Evolutionary conservation across 2,329 filamentous ascomycete species (phyloP), one percentile per base, ranked within the genome.

Genomic region (Didymella glomerata): DNA sequence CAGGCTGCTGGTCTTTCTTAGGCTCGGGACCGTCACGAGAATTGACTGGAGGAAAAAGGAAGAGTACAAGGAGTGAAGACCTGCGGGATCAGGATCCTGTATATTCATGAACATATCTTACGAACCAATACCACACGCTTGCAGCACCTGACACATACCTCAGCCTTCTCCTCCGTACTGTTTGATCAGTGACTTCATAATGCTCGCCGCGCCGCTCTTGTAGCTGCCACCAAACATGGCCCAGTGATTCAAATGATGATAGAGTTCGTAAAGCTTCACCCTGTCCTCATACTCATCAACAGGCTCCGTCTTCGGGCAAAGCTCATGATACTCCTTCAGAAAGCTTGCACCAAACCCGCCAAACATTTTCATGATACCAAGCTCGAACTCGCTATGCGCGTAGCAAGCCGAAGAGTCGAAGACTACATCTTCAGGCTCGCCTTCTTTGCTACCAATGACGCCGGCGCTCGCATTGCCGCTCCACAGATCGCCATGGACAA

Each of bases 341-440:
- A 97, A 96, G 1, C 72, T 76, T 0, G 76, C 69, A 0, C 88
- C 88, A 76, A 96, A 97, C 0, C 94, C 94, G 0, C 93, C 93
- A 83, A 97, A 98, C 93, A 97, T 96, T 50, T 85, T 86, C 93
- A 97, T 97, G 66, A 96, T 97, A 0, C 94, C 94, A 51, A 96
- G 80, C 67, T 97, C 94, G 76, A 89, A 97, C 80, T 98, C 94
- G 1, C 85, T 90, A 74, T 97, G 93, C 1, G 89, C 92, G 72
- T 96, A 97, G 63, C 90, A 90, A 41, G 87, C 85, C 2, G 89
- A 90, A 0, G 93, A 88, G 72, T 97, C 94, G 72, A 88, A 97
- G 1, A 96, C 86, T 0, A 97, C 86, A 64, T 93, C 91, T 67
- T 94, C 90, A 0, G 82, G 89, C 65, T 93, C 90, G 0, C 83